These are phyloP conservation scores for Oemleria cerasiformis DNA, from an alignment of 306 rosid species.

Conservation along the genomic window DNA sequence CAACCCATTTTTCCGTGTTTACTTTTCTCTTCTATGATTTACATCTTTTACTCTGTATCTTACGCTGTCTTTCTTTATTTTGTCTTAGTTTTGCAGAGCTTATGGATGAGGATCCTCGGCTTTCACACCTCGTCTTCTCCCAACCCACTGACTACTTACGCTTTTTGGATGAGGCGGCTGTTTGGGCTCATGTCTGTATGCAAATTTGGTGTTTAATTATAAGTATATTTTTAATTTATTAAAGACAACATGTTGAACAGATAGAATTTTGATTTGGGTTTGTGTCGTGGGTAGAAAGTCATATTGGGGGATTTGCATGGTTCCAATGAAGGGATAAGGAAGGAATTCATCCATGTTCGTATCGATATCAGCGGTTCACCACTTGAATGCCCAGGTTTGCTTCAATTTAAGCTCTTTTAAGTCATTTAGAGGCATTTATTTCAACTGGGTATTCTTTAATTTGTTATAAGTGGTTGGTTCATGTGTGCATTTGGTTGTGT, in stretches of 20 bases:
- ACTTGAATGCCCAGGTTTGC: slow-evolving; percentile 68
- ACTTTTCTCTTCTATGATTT: background rate
- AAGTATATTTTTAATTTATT: background rate
- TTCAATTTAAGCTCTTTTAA: background rate
- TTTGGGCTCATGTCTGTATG: slow-evolving; percentile 61
- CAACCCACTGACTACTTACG: slow-evolving; percentile 57
- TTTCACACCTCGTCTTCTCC: slow-evolving; percentile 56
- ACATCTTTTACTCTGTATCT: background rate
- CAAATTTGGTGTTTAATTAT: background rate
- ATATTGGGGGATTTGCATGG: slow-evolving; percentile 49
- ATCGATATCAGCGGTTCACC: slow-evolving; percentile 67
- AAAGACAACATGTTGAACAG: background rate
- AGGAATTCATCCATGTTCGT: slow-evolving; percentile 72
- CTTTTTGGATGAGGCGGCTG: slow-evolving; percentile 77
- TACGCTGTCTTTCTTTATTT: background rate
- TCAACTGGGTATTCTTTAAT: background rate
- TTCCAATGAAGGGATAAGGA: slow-evolving; percentile 36
- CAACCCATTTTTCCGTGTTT: background rate
- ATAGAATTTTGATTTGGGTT: slow-evolving; percentile 20
- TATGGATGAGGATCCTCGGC: slow-evolving; percentile 56
- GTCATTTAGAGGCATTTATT: background rate
- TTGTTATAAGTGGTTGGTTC: background rate
- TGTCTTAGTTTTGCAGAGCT: slow-evolving; percentile 64
- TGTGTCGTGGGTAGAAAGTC: slow-evolving; percentile 41
- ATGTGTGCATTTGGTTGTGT: slow-evolving; percentile 22